Conservation (phyloP, 805 yeast genomes). For the Candida nitratophila region DNA sequence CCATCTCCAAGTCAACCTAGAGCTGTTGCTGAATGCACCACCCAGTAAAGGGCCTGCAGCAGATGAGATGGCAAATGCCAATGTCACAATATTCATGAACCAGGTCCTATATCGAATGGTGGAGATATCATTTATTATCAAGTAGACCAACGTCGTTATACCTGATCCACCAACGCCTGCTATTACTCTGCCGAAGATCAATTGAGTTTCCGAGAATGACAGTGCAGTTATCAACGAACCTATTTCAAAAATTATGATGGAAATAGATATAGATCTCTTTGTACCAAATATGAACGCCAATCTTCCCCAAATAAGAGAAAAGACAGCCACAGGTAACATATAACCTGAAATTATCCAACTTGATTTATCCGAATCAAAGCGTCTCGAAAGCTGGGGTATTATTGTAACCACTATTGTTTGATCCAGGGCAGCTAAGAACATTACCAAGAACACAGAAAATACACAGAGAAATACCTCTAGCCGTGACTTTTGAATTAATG, state of each 20-base stretch:
- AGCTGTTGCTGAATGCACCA: conserved; percentile 45
- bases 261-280: conserved; percentile 36
- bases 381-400: conserved; percentile 39
- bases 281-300: conserved; percentile 51
- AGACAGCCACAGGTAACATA: conserved; percentile 46
- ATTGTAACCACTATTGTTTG: conserved; percentile 52
- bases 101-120: conserved; percentile 34
- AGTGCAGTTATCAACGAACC: conserved; percentile 59
- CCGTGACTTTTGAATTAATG: not conserved
- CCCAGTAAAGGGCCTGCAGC: conserved; percentile 62
- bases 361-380: conserved; percentile 41
- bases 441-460: conserved; percentile 11
- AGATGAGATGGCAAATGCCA: conserved; percentile 43
- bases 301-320: conserved; percentile 52
- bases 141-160: conserved; percentile 49
- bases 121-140: conserved; percentile 51
- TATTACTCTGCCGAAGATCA: conserved; percentile 66
- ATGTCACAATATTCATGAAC: conserved; percentile 32
- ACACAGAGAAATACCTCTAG: not conserved
- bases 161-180: conserved; percentile 76
- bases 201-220: conserved; percentile 44
- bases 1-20: conserved; percentile 57
- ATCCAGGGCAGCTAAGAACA: conserved; percentile 39
- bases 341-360: conserved; percentile 58
- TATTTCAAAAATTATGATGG: conserved; percentile 47